These are phyloP conservation scores for Paramecium sexaurelia DNA, from an alignment of 73 alveolate species.

Conservation along the genomic window DNA sequence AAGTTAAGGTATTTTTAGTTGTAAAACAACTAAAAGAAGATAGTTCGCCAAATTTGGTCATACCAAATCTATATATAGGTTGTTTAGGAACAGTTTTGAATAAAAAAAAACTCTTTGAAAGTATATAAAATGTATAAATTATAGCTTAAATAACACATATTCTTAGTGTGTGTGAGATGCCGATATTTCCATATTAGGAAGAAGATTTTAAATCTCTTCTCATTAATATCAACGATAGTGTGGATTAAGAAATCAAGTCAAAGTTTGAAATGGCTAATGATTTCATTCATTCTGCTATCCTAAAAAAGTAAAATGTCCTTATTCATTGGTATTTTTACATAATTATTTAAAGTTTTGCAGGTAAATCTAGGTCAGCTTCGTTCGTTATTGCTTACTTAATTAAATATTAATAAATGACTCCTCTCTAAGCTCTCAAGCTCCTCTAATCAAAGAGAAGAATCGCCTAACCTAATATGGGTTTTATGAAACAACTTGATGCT, in stretches of 20 bases:
- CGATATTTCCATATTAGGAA: background rate
- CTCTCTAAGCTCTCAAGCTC: background rate
- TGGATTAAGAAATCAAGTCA: background rate
- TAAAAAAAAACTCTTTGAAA: slow-evolving; percentile 30
- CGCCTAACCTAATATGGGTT: slow-evolving; percentile 36
- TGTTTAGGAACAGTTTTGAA: slow-evolving; percentile 49
- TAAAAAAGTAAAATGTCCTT: background rate
- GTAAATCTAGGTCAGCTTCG: slow-evolving; percentile 51
- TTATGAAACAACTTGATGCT: slow-evolving; percentile 11
- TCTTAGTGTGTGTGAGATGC: slow-evolving; percentile 53
- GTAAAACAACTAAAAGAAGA: slow-evolving; percentile 37
- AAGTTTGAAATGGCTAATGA: slow-evolving; percentile 31
- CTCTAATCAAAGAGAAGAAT: background rate
- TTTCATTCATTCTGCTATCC: slow-evolving; percentile 1
- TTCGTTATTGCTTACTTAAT: slow-evolving; percentile 42
- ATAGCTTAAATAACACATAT: background rate
- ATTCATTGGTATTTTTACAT: slow-evolving; percentile 14
- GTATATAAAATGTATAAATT: background rate
- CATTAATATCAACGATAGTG: slow-evolving; percentile 42
- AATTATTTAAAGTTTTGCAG: slow-evolving; percentile 31
- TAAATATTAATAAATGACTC: slow-evolving; percentile 4
- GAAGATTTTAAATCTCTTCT: slow-evolving; percentile 15
- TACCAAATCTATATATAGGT: slow-evolving; percentile 47
- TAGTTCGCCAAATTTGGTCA: slow-evolving; percentile 13
- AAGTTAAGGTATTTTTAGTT: slow-evolving; percentile 1